Evolutionary conservation across 1,139 yeast species (phyloP).

Genomic region (Scheffersomyces illinoinensis): DNA sequence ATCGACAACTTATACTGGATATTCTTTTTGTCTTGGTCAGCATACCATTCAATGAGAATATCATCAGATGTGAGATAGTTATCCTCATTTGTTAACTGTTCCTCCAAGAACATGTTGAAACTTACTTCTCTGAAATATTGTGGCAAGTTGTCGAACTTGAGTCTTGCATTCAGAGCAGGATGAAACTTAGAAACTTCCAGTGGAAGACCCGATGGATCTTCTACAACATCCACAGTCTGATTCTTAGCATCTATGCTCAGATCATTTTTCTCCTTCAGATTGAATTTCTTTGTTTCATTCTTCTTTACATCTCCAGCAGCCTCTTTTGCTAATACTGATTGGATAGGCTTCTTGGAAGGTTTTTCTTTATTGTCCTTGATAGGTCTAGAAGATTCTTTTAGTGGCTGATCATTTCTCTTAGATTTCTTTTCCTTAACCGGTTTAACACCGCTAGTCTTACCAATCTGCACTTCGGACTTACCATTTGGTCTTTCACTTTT

Average conservation of each 20-base stretch:
- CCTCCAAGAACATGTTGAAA: constrained; percentile 63
- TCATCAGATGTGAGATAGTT: constrained; percentile 35
- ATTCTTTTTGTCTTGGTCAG: constrained; percentile 44
- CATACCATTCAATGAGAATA: constrained; percentile 53
- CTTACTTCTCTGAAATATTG: constrained; percentile 62
- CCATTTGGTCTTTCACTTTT: not conserved
- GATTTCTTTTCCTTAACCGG: not conserved
- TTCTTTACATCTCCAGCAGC: not conserved
- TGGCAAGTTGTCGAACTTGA: constrained; percentile 49
- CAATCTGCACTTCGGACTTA: not conserved
- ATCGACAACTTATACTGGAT: constrained; percentile 39
- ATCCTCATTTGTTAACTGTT: constrained; percentile 47
- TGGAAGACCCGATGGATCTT: constrained; percentile 17
- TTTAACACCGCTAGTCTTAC: not conserved
- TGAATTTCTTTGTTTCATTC: not conserved
- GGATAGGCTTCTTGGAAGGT: not conserved
- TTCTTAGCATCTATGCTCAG: not conserved
- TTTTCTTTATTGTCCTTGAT: not conserved
- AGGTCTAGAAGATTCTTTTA: not conserved
- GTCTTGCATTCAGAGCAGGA: constrained; percentile 38
- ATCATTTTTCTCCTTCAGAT: not conserved
- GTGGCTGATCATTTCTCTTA: not conserved
- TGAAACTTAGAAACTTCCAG: constrained; percentile 25
- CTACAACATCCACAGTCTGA: not conserved
- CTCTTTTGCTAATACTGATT: not conserved